Conservation (phyloP, 371 early-diverging fungal species). For the Mucor indicus region DNA sequence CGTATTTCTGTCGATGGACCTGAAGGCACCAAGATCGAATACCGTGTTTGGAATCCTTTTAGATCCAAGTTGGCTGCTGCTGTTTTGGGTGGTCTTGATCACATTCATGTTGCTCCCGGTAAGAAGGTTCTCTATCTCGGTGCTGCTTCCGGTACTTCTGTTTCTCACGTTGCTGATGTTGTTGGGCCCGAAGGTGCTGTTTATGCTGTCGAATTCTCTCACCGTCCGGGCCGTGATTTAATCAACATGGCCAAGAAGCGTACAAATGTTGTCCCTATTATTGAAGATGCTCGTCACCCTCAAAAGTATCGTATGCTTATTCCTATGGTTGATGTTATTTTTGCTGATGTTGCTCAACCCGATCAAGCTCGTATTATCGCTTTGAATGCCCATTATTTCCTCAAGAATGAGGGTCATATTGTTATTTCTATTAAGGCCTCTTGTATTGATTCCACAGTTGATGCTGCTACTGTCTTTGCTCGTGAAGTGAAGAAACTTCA, state of each 20-base stretch:
- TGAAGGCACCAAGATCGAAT: constrained; percentile 98
- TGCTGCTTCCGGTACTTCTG: constrained; percentile 99
- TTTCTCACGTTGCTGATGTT: constrained; percentile 99
- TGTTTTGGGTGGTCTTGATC: constrained; percentile 97
- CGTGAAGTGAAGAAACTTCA: constrained; percentile 99
- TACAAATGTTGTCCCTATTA: constrained; percentile 99
- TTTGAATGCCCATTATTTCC: constrained; percentile 98
- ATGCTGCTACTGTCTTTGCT: constrained; percentile 97
- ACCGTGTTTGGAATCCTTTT: constrained; percentile 99
- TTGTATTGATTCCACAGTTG: constrained; percentile 99
- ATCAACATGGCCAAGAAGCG: constrained; percentile 99
- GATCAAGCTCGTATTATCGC: constrained; percentile 99
- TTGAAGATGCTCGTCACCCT: constrained; percentile 99
- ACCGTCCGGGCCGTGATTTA: constrained; percentile 99
- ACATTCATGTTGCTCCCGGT: constrained; percentile 97
- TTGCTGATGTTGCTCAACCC: constrained; percentile 99
- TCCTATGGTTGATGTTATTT: constrained; percentile 99
- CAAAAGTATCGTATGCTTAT: constrained; percentile 99
- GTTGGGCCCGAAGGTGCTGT: constrained; percentile 99
- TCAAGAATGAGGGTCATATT: constrained; percentile 98
- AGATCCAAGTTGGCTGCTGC: constrained; percentile 99
- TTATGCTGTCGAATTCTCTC: constrained; percentile 99
- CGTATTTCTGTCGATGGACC: constrained; percentile 93
- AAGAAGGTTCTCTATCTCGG: constrained; percentile 99
- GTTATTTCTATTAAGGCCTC: constrained; percentile 99